Evolutionary conservation across 2,329 filamentous ascomycete genomes (phyloP), one percentile per base, ranked within the genome.

Genomic region (Botrytis fragariae): DNA sequence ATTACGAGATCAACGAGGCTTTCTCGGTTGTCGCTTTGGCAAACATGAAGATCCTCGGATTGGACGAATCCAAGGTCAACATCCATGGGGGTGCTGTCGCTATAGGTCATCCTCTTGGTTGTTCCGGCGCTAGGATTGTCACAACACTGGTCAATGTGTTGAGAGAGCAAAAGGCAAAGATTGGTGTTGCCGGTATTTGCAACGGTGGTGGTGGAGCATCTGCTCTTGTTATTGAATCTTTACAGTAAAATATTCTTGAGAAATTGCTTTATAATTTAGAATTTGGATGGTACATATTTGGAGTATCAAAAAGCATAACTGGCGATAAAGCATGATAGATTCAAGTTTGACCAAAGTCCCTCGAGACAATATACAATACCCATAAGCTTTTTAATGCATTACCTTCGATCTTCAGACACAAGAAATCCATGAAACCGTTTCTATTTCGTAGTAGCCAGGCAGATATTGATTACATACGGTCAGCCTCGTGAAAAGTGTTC

Each of bases 1-100:
- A 90, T 79, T 99, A 96, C 83, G 96, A 99, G 87, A 98, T 99
- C 87, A 99, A 99, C 87, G 96, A 99, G 87, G 96, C 96, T 60
- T 99, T 99, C 87, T 96, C 93, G 76, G 96, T 97, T 68, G 96
- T 99, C 76, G 94, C 96, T 57, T 88, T 99, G 70, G 95, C 96
- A 78, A 99, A 99, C 87, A 90, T 97, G 85, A 97, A 99, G 89
- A 84, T 98, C 72, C 90, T 99, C 59, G 88, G 87, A 75, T 85
- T 99, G 73, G 86, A 87, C 76, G 88, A 93, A 77, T 93, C 95
- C 74, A 97, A 94, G 85, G 95, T 99, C 82, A 99, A 99, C 85
- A 86, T 98, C 73, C 95, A 94, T 81, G 96, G 96, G 81, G 96
- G 96, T 82, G 93, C 96, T 72, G 96, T 99, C 75, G 96, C 96